phyloP scores from a whole-genome alignment of 495 filamentous ascomycete species.

The Lentithecium fluviatile region DNA sequence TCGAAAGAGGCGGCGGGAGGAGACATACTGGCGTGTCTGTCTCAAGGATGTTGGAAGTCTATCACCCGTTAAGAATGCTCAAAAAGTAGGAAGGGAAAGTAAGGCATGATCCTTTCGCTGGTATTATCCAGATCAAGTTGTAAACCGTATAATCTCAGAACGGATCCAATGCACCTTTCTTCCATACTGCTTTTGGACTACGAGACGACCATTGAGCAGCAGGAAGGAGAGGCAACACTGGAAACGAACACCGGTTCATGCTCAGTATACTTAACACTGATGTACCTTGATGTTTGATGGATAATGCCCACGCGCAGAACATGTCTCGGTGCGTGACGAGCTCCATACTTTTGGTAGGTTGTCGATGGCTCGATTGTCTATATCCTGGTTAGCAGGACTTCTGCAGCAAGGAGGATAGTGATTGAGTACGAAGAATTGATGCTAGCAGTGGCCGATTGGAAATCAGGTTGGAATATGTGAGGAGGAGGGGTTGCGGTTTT shows the following conservation, averaged over 20 bases:
- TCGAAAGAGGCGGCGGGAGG: slow-evolving; percentile 59
- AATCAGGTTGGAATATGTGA: background rate
- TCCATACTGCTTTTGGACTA: slow-evolving; percentile 31
- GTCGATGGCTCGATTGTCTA: background rate
- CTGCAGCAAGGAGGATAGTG: background rate
- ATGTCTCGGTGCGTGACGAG: slow-evolving; percentile 29
- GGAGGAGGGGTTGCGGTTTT: background rate
- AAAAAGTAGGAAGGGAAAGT: slow-evolving; percentile 46
- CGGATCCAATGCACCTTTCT: slow-evolving; percentile 46
- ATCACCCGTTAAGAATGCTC: slow-evolving; percentile 40
- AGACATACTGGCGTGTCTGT: slow-evolving; percentile 55
- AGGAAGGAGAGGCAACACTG: slow-evolving; percentile 15
- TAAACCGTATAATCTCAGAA: slow-evolving; percentile 93
- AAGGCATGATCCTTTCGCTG: slow-evolving; percentile 98
- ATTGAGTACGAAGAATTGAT: slow-evolving; percentile 4
- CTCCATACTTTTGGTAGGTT: slow-evolving; percentile 18
- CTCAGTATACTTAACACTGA: slow-evolving; percentile 54
- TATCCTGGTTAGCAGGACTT: slow-evolving; percentile 6
- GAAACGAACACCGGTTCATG: slow-evolving; percentile 69
- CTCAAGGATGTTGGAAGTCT: background rate
- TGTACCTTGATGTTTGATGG: slow-evolving; percentile 57
- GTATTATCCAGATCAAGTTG: slow-evolving; percentile 99
- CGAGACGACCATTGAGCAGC: slow-evolving; percentile 3
- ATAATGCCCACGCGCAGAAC: slow-evolving; percentile 31
- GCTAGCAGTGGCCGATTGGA: background rate